Evolutionary conservation across 192 early-diverging fungal species (phyloP).

Genomic region (Backusella circina): DNA sequence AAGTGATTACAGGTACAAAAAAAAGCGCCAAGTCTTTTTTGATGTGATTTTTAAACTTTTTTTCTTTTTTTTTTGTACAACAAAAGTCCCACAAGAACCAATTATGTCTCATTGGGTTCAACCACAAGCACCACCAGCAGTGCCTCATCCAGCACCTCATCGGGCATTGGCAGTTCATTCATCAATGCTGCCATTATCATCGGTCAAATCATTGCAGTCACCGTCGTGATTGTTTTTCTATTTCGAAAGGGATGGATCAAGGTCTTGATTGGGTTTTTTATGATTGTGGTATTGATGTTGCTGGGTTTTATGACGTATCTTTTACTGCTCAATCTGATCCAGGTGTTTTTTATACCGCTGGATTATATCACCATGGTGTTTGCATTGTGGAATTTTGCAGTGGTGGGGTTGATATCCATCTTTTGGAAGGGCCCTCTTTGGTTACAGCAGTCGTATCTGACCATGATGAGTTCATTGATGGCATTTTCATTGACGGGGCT

Average conservation of each 20-base stretch:
- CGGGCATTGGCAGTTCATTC: conserved; percentile 32
- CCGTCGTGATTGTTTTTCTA: conserved; percentile 68
- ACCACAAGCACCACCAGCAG: background rate
- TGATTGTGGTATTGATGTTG: conserved; percentile 64
- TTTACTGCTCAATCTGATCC: conserved; percentile 43
- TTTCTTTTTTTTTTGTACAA: background rate
- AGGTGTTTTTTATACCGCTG: conserved; percentile 56
- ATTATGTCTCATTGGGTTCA: background rate
- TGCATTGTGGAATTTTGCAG: conserved; percentile 77
- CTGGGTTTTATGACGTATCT: conserved; percentile 77
- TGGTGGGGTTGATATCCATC: conserved; percentile 65
- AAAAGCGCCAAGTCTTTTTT: background rate
- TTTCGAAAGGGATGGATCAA: conserved; percentile 79
- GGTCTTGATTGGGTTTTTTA: conserved; percentile 75
- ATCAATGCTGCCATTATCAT: conserved; percentile 69
- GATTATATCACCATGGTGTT: conserved; percentile 74
- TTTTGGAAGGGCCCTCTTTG: conserved; percentile 83
- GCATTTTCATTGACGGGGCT: conserved; percentile 68
- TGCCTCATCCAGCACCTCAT: background rate
- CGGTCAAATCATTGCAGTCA: conserved; percentile 75
- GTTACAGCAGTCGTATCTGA: conserved; percentile 76
- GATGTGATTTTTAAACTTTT: background rate
- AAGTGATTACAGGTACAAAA: conserved; percentile 47
- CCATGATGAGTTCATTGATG: conserved; percentile 79
- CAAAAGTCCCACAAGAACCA: conserved; percentile 14